Evolutionary conservation across 495 filamentous ascomycete species (phyloP).

Genomic region (Halenospora varia): DNA sequence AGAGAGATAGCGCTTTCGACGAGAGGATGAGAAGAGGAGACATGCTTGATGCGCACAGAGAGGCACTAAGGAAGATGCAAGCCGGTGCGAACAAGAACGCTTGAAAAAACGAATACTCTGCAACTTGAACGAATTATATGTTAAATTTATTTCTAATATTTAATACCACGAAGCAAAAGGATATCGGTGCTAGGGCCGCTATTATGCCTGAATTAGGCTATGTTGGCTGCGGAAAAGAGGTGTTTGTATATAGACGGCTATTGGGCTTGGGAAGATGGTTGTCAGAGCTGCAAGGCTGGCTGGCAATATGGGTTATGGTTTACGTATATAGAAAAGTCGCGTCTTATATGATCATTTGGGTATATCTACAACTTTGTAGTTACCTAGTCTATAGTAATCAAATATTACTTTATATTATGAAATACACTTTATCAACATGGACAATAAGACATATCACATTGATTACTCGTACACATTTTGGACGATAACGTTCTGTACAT

Average conservation of each 20-base stretch:
- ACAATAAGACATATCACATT: too few relatives aligned
- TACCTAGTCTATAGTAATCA: neutral
- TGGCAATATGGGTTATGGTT: neutral
- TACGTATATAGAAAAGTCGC: neutral
- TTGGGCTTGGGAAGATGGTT: neutral
- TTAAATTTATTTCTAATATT: constrained; percentile 11
- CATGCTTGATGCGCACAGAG: constrained; percentile 73
- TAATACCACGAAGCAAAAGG: neutral
- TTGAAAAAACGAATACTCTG: neutral
- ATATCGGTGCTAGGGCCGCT: neutral
- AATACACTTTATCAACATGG: too few relatives aligned
- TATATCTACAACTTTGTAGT: too few relatives aligned
- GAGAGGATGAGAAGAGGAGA: constrained; percentile 72
- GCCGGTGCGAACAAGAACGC: constrained; percentile 53
- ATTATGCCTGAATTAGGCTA: neutral
- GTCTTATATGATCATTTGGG: neutral
- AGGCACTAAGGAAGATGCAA: constrained; percentile 83
- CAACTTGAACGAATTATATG: neutral
- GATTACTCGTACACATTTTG: too few relatives aligned
- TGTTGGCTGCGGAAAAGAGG: neutral
- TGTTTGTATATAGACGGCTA: constrained; percentile 3
- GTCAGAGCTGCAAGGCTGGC: neutral
- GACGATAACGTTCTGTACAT: too few relatives aligned
- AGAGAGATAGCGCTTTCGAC: constrained; percentile 55
- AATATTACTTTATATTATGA: neutral